Conservation (phyloP, 2,329 filamentous ascomycete genomes). For the Claviceps maximensis region DNA sequence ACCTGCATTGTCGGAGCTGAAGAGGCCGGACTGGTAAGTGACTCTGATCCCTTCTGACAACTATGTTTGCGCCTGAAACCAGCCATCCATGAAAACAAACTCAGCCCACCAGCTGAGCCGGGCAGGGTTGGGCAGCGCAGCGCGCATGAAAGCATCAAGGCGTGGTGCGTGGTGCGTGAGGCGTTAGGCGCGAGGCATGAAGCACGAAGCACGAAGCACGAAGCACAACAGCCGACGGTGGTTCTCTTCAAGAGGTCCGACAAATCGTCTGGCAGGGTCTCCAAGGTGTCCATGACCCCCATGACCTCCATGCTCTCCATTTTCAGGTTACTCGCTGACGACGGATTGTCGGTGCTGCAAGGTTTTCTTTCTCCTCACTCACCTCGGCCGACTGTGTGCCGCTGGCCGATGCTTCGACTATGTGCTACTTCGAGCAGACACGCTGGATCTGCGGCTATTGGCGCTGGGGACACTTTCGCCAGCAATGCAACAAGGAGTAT, state of each 20-base stretch:
- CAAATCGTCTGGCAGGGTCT: background rate
- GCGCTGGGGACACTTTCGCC: conserved; percentile 87
- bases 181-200: too few relatives aligned
- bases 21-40: conserved; percentile 1
- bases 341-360: conserved; percentile 8
- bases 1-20: background rate
- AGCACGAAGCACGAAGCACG: background rate
- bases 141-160: too few relatives aligned
- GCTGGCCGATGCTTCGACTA: conserved; percentile 27
- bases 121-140: background rate
- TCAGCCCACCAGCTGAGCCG: background rate
- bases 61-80: background rate
- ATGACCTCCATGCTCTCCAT: too few relatives aligned
- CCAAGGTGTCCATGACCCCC: too few relatives aligned
- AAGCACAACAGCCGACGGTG: background rate
- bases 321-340: conserved; percentile 10
- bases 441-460: conserved; percentile 78
- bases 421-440: conserved; percentile 96
- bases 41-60: background rate
- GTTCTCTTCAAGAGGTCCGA: background rate
- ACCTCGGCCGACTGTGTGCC: conserved; percentile 6
- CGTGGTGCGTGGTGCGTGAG: too few relatives aligned
- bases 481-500: conserved; percentile 90
- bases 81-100: background rate
- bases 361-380: conserved; percentile 1